Base-by-base conservation (phyloP, 208 protist species). In the Trypanosoma scelopori region DNA sequence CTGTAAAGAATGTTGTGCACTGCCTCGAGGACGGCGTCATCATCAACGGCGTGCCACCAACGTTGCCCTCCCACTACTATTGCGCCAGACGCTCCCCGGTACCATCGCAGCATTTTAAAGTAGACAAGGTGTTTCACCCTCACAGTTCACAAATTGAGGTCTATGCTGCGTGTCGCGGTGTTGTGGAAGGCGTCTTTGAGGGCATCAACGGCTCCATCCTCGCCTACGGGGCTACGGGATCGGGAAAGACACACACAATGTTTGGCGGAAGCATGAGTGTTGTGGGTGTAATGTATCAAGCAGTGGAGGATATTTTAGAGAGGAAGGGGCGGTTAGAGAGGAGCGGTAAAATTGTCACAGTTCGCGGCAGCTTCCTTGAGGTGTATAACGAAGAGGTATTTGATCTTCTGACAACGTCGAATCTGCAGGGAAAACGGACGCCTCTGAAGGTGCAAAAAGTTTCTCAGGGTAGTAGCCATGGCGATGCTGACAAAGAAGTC, bases 201-300 rank as follows among this genome's bases (percentile, higher is more conserved):
- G 92, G 92, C 50, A 81, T 92, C 66, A 95, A 94, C 65, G 89
- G 87, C 16, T 82, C 87, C 12, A 85, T 97, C 22, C 72, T 95
- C 13, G 89, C 87, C 4, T 97, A 97, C 76, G 92, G 92, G 15
- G 83, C 89, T 16, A 97, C 92, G 7, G 87, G 85, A 22, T 82
- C 84, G 13, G 92, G 92, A 35, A 97, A 97, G 61, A 97, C 92
- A 43, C 83, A 93, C 78, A 95, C 84, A 28, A 97, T 97, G 92
- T 91, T 96, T 71, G 91, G 91, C 16, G 66, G 76, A 46, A 71
- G 76, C 48, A 71, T 88, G 69, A 89, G 83, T 51, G 76, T 74
- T 11, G 85, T 81, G 15, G 91, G 91, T 20, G 81, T 96, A 4
- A 78, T 96, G 27, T 91, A 90, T 25, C 86, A 91, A 57, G 81